Evolutionary conservation across 1,139 yeast species (phyloP).

Genomic region (Casaregolazyma suthepensis): DNA sequence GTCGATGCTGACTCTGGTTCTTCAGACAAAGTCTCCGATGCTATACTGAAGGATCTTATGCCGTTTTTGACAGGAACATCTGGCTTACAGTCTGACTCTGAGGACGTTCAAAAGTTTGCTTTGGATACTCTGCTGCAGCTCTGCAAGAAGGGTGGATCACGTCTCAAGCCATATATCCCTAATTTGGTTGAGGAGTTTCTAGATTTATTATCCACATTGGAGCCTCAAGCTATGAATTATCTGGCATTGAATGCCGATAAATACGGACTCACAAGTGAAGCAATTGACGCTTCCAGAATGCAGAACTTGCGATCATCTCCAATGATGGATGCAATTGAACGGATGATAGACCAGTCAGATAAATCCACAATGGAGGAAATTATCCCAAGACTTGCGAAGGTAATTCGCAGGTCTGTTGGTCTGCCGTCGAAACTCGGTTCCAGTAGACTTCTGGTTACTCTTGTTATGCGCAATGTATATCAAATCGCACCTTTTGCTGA

Average conservation of each 20-base stretch:
- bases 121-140: conserved; percentile 65
- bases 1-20: conserved; percentile 41
- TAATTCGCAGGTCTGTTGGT: conserved; percentile 70
- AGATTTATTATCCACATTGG: conserved; percentile 73
- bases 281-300: conserved; percentile 71
- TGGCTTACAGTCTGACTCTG: conserved; percentile 80
- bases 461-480: conserved; percentile 54
- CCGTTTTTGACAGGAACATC: conserved; percentile 77
- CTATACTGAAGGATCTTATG: conserved; percentile 55
- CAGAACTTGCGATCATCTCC: conserved; percentile 77
- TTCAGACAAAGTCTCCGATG: conserved; percentile 40
- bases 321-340: conserved; percentile 81
- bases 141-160: conserved; percentile 54
- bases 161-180: conserved; percentile 65
- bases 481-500: conserved; percentile 58
- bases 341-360: conserved; percentile 44
- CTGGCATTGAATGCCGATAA: conserved; percentile 84
- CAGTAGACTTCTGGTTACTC: conserved; percentile 62
- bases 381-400: conserved; percentile 40
- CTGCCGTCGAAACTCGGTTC: conserved; percentile 89
- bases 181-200: conserved; percentile 63
- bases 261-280: conserved; percentile 64
- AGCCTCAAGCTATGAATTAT: conserved; percentile 86
- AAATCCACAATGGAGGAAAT: conserved; percentile 45
- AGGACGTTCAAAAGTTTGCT: conserved; percentile 75